Evolutionary conservation across 306 rosid genomes (phyloP).

Genomic region (Leucaena leucocephala): DNA sequence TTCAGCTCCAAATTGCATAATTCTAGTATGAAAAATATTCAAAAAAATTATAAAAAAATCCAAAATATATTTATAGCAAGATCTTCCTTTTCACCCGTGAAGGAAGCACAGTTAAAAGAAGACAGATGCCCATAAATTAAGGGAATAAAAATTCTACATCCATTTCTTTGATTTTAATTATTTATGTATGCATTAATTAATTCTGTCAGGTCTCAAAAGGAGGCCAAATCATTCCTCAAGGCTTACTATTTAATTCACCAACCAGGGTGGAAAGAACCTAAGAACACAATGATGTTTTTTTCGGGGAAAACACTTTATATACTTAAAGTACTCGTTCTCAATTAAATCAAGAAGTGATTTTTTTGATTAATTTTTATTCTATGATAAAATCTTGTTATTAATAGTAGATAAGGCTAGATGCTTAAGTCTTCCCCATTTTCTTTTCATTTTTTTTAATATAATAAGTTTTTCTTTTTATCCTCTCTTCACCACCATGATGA

Average conservation of each 20-base stretch:
- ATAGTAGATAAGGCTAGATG: not conserved
- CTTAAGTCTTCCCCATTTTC: not conserved
- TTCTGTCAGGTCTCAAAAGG: not conserved
- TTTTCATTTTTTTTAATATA: not conserved
- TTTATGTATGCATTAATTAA: not conserved
- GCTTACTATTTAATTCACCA: not conserved
- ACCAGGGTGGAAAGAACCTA: not conserved
- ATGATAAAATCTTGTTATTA: not conserved
- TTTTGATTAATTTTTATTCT: too few species aligned
- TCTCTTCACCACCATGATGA: too few species aligned
- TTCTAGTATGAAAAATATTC: not conserved
- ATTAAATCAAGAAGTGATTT: not conserved
- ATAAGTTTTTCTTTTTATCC: not conserved
- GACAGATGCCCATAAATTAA: not conserved
- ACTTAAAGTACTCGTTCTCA: not conserved
- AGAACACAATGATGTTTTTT: not conserved
- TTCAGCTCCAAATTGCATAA: constrained; percentile 4
- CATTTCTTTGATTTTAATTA: not conserved
- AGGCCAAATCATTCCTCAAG: not conserved
- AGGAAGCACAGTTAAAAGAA: not conserved
- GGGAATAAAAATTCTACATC: not conserved
- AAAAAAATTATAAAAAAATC: not conserved
- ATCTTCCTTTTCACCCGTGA: not conserved
- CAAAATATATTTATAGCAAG: not conserved
- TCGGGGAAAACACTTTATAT: not conserved